Evolutionary conservation across 257 asterid genomes (phyloP).

Genomic region (Plectranthus barbatus): DNA sequence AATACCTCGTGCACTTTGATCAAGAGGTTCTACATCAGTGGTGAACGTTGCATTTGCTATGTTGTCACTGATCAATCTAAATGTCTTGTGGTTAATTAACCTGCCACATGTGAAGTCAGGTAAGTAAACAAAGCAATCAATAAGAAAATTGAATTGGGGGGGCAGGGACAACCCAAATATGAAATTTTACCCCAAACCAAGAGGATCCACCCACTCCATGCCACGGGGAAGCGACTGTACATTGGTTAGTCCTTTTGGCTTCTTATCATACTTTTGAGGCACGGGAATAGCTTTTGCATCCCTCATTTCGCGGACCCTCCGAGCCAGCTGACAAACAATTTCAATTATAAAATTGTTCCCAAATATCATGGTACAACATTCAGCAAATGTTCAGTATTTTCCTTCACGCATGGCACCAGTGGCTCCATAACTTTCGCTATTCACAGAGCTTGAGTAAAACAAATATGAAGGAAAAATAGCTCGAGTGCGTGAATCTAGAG

Average conservation of each 20-base stretch:
- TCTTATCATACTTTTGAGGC: constrained; percentile 48
- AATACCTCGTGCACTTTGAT: constrained; percentile 76
- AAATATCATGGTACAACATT: background rate
- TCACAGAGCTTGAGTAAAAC: background rate
- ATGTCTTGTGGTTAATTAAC: constrained; percentile 83
- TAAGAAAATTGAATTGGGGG: background rate
- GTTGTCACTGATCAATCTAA: constrained; percentile 75
- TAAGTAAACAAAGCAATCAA: constrained; percentile 14
- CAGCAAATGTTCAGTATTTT: background rate
- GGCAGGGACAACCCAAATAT: background rate
- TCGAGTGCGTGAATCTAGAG: background rate
- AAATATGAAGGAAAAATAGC: background rate
- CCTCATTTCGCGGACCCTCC: constrained; percentile 96
- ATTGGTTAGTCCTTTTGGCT: constrained; percentile 64
- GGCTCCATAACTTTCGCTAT: background rate
- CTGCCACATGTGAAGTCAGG: constrained; percentile 35
- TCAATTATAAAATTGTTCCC: constrained; percentile 9
- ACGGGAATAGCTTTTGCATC: constrained; percentile 69
- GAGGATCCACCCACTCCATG: constrained; percentile 98
- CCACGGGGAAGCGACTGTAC: constrained; percentile 94
- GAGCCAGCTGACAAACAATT: constrained; percentile 56
- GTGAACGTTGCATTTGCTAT: constrained; percentile 48
- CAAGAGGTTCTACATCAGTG: constrained; percentile 62
- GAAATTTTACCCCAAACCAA: constrained; percentile 79
- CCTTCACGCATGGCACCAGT: background rate